A percentile compares a stretch with the other conserved stretches of the same genome.
Evolutionary conservation across 495 filamentous ascomycete genomes (phyloP).

Genomic region (Penicillium paradoxum): DNA sequence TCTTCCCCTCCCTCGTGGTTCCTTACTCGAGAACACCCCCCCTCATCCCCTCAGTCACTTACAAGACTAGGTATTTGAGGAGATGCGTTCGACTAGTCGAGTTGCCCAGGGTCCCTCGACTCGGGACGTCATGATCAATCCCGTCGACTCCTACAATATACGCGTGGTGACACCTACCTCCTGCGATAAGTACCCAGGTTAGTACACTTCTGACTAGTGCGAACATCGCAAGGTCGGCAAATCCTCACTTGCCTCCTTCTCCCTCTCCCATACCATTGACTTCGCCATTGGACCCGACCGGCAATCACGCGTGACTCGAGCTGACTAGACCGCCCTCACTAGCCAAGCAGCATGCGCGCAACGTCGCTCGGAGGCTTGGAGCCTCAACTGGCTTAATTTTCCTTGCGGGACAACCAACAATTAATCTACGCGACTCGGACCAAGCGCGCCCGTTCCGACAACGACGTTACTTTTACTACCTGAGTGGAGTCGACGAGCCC

Average conservation of each 20-base stretch:
- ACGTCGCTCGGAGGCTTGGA: constrained; percentile 62
- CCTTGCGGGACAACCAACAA: constrained; percentile 71
- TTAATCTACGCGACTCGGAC: constrained; percentile 74
- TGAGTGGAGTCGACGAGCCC: constrained; percentile 75
- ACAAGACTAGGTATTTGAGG: background rate
- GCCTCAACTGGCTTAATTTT: constrained; percentile 67
- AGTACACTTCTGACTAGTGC: constrained; percentile 7
- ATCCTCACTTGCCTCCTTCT: background rate
- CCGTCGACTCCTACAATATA: constrained; percentile 32
- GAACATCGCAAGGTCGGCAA: constrained; percentile 6
- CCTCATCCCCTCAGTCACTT: constrained; percentile 4
- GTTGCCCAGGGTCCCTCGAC: constrained; percentile 1
- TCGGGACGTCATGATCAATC: constrained; percentile 23
- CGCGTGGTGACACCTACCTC: constrained; percentile 26
- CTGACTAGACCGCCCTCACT: constrained; percentile 10
- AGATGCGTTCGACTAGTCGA: constrained; percentile 14
- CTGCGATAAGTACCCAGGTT: constrained; percentile 44
- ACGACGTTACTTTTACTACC: constrained; percentile 89
- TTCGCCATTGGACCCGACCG: constrained; percentile 4
- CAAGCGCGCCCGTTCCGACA: constrained; percentile 74
- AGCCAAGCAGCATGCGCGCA: constrained; percentile 80
- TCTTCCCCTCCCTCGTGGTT: constrained; percentile 16
- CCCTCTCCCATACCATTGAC: constrained; percentile 5
- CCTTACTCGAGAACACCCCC: constrained; percentile 23
- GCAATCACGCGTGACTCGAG: constrained; percentile 6